Conservation (phyloP, 1,284 basidiomycete species). For the Melampsora larici-populina region DNA sequence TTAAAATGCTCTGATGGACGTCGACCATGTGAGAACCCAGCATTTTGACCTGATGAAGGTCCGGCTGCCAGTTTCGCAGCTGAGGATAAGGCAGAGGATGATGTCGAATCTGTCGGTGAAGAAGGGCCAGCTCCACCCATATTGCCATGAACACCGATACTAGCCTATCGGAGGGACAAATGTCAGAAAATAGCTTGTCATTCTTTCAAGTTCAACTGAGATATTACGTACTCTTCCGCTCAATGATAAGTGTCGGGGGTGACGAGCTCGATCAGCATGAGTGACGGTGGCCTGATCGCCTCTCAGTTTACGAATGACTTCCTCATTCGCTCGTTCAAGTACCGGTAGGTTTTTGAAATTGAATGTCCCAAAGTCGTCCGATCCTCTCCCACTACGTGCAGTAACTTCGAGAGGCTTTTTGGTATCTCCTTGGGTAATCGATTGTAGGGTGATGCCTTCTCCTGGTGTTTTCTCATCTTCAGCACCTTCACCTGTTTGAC, state of each 20-base stretch:
- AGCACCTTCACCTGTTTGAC: slow-evolving; percentile 53
- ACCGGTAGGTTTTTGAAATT: slow-evolving; percentile 97
- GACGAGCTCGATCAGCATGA: slow-evolving; percentile 8
- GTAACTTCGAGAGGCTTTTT: slow-evolving; percentile 44
- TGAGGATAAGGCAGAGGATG: slow-evolving; percentile 20
- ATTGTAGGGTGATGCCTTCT: slow-evolving; percentile 57
- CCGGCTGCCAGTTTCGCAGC: neutral
- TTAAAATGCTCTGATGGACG: slow-evolving; percentile 35
- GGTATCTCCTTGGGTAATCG: too few relatives aligned
- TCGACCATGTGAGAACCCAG: slow-evolving; percentile 3
- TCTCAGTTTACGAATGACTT: slow-evolving; percentile 85
- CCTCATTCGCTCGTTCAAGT: slow-evolving; percentile 97
- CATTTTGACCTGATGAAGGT: neutral
- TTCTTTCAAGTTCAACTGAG: neutral
- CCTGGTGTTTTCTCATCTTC: slow-evolving; percentile 55
- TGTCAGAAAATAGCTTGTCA: neutral
- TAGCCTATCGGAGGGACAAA: neutral
- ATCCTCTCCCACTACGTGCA: slow-evolving; percentile 53
- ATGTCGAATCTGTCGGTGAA: slow-evolving; percentile 32
- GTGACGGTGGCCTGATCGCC: slow-evolving; percentile 53
- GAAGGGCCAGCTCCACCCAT: slow-evolving; percentile 4
- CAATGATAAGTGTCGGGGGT: slow-evolving; percentile 32
- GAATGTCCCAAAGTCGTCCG: slow-evolving; percentile 95
- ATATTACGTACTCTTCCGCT: slow-evolving; percentile 25
- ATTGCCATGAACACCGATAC: neutral